phyloP scores from a whole-genome alignment of 345 rosid genomes.

The Rhodamnia argentea region DNA sequence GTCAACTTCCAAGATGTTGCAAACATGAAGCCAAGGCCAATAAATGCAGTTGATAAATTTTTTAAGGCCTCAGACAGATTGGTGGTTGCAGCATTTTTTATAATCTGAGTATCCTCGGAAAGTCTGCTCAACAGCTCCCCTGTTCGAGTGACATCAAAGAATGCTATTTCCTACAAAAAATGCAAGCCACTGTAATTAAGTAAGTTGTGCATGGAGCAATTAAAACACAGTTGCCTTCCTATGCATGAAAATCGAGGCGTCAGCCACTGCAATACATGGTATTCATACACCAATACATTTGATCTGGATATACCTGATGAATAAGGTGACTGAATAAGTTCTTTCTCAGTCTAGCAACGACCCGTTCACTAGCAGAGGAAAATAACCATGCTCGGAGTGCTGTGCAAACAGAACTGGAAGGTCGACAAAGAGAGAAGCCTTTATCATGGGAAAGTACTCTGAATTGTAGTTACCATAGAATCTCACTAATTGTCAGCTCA shows the following conservation, averaged over 20 bases:
- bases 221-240: background rate
- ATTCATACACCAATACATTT: background rate
- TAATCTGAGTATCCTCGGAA: conserved; percentile 43
- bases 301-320: conserved; percentile 21
- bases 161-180: conserved; percentile 33
- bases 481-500: background rate
- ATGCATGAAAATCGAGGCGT: background rate
- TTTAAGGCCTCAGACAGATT: conserved; percentile 44
- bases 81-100: conserved; percentile 44
- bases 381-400: conserved; percentile 43
- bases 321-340: conserved; percentile 33
- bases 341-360: conserved; percentile 41
- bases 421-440: background rate
- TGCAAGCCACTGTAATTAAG: background rate
- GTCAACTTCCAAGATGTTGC: conserved; percentile 39
- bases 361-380: conserved; percentile 39
- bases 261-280: background rate
- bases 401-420: conserved; percentile 27
- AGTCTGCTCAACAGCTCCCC: conserved; percentile 46
- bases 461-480: background rate
- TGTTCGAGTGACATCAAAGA: conserved; percentile 37
- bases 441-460: background rate
- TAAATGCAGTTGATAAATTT: conserved; percentile 26
- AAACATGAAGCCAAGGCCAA: conserved; percentile 37
- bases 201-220: background rate